These are phyloP conservation scores for Lathyrus oleraceus DNA, from an alignment of 306 rosid species.

Conservation along the genomic window DNA sequence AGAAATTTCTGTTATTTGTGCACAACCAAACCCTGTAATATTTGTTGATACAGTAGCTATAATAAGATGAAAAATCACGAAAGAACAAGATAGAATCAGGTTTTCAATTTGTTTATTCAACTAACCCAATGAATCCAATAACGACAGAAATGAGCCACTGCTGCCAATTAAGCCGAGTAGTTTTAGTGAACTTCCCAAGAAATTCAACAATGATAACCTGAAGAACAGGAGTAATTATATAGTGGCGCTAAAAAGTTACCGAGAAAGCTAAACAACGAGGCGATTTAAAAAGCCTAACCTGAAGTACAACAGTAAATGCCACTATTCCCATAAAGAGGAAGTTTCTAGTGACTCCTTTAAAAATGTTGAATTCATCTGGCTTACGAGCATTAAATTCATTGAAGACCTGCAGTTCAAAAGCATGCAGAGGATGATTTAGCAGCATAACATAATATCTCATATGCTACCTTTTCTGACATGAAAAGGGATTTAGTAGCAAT, in stretches of 20 bases:
- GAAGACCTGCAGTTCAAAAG: constrained; percentile 62
- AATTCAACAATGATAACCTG: constrained; percentile 76
- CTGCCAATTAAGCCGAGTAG: constrained; percentile 78
- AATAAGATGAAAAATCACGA: not conserved
- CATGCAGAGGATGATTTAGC: constrained; percentile 11
- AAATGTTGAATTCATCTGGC: constrained; percentile 85
- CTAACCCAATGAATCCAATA: constrained; percentile 74
- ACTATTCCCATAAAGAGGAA: constrained; percentile 81
- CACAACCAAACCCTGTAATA: not conserved
- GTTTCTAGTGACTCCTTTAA: constrained; percentile 70
- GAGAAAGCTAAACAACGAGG: constrained; percentile 2
- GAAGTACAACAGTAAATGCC: constrained; percentile 73
- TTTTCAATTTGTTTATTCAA: not conserved
- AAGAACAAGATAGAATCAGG: constrained; percentile 4
- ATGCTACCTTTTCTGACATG: constrained; percentile 1
- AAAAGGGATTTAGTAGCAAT: constrained; percentile 13
- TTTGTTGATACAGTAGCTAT: too few relatives aligned
- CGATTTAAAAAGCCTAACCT: constrained; percentile 54
- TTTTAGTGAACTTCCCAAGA: constrained; percentile 81
- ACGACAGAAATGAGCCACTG: constrained; percentile 68
- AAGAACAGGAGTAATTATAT: constrained; percentile 15
- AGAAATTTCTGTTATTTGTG: not conserved
- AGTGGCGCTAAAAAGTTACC: not conserved
- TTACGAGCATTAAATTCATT: constrained; percentile 96
- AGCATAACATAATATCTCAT: not conserved